Percentiles rank a stretch among this genome's conserved stretches.
phyloP scores from a whole-genome alignment of 495 filamentous ascomycete species.

The Jackrogersella multiformis region DNA sequence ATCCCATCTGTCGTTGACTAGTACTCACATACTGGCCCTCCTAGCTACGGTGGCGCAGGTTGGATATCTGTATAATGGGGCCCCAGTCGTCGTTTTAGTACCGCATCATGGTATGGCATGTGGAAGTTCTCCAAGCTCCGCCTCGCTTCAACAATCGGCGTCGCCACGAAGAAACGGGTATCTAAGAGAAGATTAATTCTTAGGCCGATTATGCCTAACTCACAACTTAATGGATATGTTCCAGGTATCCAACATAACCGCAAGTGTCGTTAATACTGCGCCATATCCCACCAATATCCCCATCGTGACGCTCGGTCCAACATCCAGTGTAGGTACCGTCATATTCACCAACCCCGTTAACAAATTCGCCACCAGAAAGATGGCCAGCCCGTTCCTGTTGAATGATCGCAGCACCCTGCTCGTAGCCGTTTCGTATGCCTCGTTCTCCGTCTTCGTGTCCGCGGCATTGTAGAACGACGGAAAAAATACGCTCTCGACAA shows the following conservation, averaged over 20 bases:
- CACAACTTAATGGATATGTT: conserved; percentile 82
- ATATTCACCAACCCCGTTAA: conserved; percentile 90
- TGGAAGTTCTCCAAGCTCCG: neutral
- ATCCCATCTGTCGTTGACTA: no score
- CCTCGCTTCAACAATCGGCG: neutral
- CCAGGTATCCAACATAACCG: conserved; percentile 73
- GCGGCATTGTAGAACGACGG: conserved; percentile 69
- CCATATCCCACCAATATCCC: conserved; percentile 78
- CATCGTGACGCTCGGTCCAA: conserved; percentile 70
- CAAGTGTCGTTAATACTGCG: conserved; percentile 68
- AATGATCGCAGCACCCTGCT: conserved; percentile 81
- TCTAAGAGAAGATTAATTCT: neutral
- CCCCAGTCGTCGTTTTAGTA: neutral
- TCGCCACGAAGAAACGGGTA: neutral
- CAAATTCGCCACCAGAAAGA: conserved; percentile 91
- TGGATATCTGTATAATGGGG: neutral
- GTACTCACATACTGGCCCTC: neutral
- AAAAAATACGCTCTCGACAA: conserved; percentile 80
- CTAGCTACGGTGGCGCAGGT: neutral
- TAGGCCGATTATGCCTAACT: conserved; percentile 2
- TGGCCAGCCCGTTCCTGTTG: conserved; percentile 85
- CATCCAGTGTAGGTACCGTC: conserved; percentile 79
- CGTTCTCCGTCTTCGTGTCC: conserved; percentile 61
- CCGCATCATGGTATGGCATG: neutral
- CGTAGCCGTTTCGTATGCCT: conserved; percentile 70